Conservation (phyloP, 352 stramenopile genomes). For the Globisporangium viniferum region DNA sequence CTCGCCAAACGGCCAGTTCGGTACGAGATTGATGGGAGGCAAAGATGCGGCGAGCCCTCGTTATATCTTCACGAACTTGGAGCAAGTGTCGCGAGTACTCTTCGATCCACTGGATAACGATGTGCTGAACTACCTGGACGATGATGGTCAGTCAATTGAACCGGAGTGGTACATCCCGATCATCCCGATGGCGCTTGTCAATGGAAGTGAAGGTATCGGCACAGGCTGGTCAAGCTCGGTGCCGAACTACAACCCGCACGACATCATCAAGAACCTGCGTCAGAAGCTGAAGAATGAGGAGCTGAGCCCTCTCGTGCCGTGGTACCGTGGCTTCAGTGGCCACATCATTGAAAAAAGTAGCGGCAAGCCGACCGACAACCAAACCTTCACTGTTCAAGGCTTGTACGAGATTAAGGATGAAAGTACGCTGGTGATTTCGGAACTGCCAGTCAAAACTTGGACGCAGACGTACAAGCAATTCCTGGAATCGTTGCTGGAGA, state of each 20-base stretch:
- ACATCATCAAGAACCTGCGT: slow-evolving; percentile 82
- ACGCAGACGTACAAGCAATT: slow-evolving; percentile 96
- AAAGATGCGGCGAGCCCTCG: slow-evolving; percentile 93
- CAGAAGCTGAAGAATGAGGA: slow-evolving; percentile 64
- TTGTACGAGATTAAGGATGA: slow-evolving; percentile 80
- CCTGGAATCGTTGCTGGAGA: slow-evolving; percentile 90
- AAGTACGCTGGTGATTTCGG: slow-evolving; percentile 92
- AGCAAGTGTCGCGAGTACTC: slow-evolving; percentile 75
- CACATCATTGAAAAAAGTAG: slow-evolving; percentile 79
- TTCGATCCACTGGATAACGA: slow-evolving; percentile 90
- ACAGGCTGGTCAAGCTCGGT: slow-evolving; percentile 94
- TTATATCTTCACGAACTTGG: slow-evolving; percentile 95
- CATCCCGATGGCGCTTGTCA: slow-evolving; percentile 97
- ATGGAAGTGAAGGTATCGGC: slow-evolving; percentile 96
- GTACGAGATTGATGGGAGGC: slow-evolving; percentile 95
- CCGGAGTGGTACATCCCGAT: slow-evolving; percentile 94
- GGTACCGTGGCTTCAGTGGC: slow-evolving; percentile 91
- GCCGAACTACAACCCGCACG: slow-evolving; percentile 90
- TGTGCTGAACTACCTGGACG: slow-evolving; percentile 88
- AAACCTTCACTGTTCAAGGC: slow-evolving; percentile 85
- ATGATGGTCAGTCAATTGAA: slow-evolving; percentile 92
- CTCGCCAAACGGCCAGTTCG: slow-evolving; percentile 96
- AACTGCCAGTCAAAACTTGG: slow-evolving; percentile 96
- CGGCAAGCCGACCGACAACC: slow-evolving; percentile 43
- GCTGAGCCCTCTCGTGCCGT: slow-evolving; percentile 69